phyloP scores from a whole-genome alignment of 768 basidiomycete genomes.

The Termitomyces sp. region DNA sequence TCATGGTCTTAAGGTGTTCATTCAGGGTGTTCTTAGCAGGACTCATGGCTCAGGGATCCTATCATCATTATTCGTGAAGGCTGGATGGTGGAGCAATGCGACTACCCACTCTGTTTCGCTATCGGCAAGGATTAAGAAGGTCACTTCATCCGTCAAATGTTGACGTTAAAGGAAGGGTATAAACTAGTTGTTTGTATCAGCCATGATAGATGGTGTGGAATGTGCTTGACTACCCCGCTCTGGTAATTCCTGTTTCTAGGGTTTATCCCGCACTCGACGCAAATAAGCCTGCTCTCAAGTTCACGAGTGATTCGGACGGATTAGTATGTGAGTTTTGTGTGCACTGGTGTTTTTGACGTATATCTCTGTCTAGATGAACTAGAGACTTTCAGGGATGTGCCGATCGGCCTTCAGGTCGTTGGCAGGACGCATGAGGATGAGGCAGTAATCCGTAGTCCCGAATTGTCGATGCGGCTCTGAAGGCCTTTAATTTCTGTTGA shows the following conservation, averaged over 20 bases:
- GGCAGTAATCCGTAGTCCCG: constrained; percentile 64
- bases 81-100: constrained; percentile 59
- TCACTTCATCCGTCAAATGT: neutral
- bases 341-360: neutral
- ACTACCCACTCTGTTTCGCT: constrained; percentile 46
- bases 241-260: constrained; percentile 58
- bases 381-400: constrained; percentile 47
- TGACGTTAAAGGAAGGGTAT: too few relatives aligned
- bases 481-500: constrained; percentile 10
- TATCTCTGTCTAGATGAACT: constrained; percentile 42
- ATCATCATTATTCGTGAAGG: constrained; percentile 45
- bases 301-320: neutral
- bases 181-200: neutral
- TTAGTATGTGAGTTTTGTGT: neutral
- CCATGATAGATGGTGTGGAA: constrained; percentile 52
- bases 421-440: constrained; percentile 74
- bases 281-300: constrained; percentile 17
- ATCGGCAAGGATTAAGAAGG: constrained; percentile 54
- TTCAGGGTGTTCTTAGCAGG: constrained; percentile 54
- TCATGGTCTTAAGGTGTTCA: constrained; percentile 57
- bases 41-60: constrained; percentile 68
- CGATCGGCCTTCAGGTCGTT: constrained; percentile 63
- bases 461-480: constrained; percentile 47
- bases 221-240: constrained; percentile 55
- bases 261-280: constrained; percentile 52